Conservation (phyloP, 208 protist genomes). For the Trypanosomatidae sp. region DNA sequence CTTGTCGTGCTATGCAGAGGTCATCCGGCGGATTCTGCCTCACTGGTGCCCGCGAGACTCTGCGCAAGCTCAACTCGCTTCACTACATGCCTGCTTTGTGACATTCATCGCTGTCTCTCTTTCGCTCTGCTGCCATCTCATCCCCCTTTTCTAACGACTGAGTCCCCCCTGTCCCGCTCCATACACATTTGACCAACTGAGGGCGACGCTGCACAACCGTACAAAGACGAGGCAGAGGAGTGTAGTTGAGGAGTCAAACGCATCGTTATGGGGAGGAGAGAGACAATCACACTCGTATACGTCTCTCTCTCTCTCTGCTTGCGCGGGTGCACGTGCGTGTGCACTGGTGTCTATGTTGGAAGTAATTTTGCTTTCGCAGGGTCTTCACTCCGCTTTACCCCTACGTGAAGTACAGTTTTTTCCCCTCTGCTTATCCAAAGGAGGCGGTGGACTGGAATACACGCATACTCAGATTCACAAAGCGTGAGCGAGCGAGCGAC, state of each 20-base stretch:
- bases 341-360: neutral
- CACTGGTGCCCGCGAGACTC: neutral
- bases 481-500: neutral
- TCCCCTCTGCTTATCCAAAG: neutral
- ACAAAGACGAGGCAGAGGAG: neutral
- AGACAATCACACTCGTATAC: neutral
- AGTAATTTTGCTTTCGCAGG: neutral
- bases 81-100: neutral
- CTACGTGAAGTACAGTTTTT: neutral
- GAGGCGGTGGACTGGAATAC: neutral
- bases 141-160: neutral
- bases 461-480: neutral
- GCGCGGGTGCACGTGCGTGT: neutral
- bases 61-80: neutral
- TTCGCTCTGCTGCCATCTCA: neutral
- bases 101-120: neutral
- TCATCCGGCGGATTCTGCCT: neutral
- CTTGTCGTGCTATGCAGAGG: neutral
- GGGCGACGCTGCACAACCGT: neutral
- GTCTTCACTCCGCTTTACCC: neutral
- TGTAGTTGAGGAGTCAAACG: neutral
- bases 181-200: neutral
- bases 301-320: neutral
- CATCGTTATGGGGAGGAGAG: neutral
- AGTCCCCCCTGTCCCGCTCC: neutral